Percentiles rank a stretch among this genome's conserved stretches.
These are phyloP conservation scores for Stellera chamaejasme DNA, from an alignment of 345 rosid species.

Conservation along the genomic window DNA sequence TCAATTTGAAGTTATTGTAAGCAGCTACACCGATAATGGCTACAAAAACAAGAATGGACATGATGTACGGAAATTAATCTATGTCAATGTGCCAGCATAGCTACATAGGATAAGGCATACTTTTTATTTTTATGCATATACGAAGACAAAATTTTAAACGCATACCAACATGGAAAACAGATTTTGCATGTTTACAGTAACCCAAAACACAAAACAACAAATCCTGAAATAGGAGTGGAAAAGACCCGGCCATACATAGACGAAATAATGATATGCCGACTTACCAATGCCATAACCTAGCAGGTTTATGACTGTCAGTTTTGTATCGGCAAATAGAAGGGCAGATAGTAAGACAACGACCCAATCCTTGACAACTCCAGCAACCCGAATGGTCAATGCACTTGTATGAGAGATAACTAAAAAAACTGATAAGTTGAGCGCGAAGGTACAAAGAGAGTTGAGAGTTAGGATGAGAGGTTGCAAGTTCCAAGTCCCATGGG, in stretches of 20 bases:
- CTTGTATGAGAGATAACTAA: conserved; percentile 95
- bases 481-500: conserved; percentile 61
- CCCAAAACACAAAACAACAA: no score
- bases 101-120: background rate
- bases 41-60: conserved; percentile 14
- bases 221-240: background rate
- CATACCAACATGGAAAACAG: no score
- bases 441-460: conserved; percentile 88
- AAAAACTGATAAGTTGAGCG: conserved; percentile 96
- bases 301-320: conserved; percentile 79
- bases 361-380: conserved; percentile 99
- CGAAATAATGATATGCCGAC: conserved; percentile 9
- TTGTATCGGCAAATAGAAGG: conserved; percentile 81
- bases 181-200: no score
- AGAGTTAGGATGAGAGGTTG: conserved; percentile 59
- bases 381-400: conserved; percentile 95
- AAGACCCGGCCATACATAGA: background rate
- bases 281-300: conserved; percentile 86
- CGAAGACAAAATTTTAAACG: no score
- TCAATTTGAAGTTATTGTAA: conserved; percentile 84
- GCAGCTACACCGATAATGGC: conserved; percentile 97
- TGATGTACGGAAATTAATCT: background rate
- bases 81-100: background rate
- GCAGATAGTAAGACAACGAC: conserved; percentile 92
- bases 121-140: no score